A percentile compares a stretch with the other conserved stretches of the same genome.
phyloP scores from a whole-genome alignment of 1,139 yeast species.

The Geotrichum candidum region DNA sequence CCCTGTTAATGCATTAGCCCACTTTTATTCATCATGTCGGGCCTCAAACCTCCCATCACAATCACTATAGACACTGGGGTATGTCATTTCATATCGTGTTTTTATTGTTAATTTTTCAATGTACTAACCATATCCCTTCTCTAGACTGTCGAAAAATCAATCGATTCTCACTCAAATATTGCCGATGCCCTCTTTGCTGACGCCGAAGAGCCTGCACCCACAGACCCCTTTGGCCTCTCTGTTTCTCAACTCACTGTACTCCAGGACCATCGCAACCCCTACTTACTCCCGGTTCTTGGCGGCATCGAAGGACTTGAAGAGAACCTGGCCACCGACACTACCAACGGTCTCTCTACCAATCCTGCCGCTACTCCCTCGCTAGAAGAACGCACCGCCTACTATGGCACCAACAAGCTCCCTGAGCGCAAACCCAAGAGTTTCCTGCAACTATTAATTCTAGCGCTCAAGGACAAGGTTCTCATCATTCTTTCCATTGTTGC shows the following conservation, averaged over 20 bases:
- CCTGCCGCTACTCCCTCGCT: neutral
- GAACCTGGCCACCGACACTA: neutral
- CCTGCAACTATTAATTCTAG: slow-evolving; percentile 65
- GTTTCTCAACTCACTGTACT: slow-evolving; percentile 35
- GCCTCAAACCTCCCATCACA: neutral
- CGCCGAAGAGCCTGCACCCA: neutral
- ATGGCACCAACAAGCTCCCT: slow-evolving; percentile 70
- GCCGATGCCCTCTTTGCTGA: neutral
- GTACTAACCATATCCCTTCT: neutral
- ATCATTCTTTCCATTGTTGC: slow-evolving; percentile 83
- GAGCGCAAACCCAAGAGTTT: slow-evolving; percentile 62
- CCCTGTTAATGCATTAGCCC: neutral
- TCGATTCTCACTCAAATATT: neutral
- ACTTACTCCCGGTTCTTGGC: slow-evolving; percentile 33
- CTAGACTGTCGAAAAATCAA: neutral
- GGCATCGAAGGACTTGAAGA: slow-evolving; percentile 20
- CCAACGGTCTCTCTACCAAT: neutral
- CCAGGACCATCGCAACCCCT: slow-evolving; percentile 39
- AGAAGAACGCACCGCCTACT: slow-evolving; percentile 29
- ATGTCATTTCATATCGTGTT: neutral
- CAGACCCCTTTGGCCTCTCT: slow-evolving; percentile 18
- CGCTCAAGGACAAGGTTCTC: slow-evolving; percentile 86
- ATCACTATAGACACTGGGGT: neutral
- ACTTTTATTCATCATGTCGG: neutral
- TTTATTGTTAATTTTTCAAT: neutral